Evolutionary conservation across 768 basidiomycete genomes (phyloP).

Genomic region (Neoboletus subvelutipes): DNA sequence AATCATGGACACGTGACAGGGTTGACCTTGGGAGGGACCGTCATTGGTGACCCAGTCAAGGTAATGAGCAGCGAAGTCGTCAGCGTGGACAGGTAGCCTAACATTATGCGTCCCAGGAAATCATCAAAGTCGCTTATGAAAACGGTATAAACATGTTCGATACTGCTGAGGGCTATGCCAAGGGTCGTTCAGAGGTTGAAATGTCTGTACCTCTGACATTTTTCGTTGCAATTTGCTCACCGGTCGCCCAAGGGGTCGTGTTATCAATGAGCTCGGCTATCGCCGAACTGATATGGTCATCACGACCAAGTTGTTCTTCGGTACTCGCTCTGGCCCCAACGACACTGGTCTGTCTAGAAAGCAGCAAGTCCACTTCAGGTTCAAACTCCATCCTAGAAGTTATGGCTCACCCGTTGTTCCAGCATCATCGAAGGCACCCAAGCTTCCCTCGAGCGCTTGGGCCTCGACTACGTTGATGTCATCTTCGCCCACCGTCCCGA

Average conservation of each 20-base stretch:
- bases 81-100: neutral
- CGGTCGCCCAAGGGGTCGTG: constrained; percentile 41
- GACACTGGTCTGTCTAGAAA: constrained; percentile 37
- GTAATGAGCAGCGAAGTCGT: constrained; percentile 14
- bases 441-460: constrained; percentile 48
- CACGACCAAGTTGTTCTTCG: constrained; percentile 60
- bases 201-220: constrained; percentile 34
- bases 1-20: constrained; percentile 21
- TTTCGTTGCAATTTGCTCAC: neutral
- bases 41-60: constrained; percentile 54
- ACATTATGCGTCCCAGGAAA: constrained; percentile 35
- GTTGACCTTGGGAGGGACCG: constrained; percentile 49
- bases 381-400: neutral
- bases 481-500: constrained; percentile 52
- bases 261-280: constrained; percentile 53
- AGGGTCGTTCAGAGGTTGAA: constrained; percentile 52
- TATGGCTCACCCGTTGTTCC: neutral
- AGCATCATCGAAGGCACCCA: constrained; percentile 56
- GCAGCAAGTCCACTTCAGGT: constrained; percentile 21
- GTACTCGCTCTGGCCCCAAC: constrained; percentile 47
- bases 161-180: constrained; percentile 44
- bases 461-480: constrained; percentile 54
- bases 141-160: constrained; percentile 52
- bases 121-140: constrained; percentile 55
- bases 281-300: constrained; percentile 50